Base-by-base conservation (phyloP, 352 stramenopile genomes). In the Globisporangium radiosum region DNA sequence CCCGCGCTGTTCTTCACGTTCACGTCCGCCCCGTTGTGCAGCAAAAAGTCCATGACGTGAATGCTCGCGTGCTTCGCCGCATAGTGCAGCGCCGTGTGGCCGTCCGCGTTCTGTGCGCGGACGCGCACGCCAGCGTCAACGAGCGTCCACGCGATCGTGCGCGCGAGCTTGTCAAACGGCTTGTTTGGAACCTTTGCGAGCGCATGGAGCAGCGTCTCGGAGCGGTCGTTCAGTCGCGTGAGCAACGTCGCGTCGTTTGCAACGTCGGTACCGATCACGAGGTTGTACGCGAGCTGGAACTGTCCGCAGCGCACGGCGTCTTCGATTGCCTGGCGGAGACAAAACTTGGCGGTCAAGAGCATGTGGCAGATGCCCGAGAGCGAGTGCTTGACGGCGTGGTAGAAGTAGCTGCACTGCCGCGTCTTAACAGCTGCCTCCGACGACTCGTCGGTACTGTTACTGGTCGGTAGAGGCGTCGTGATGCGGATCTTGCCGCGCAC, bases 361-460 rank as follows among this genome's bases (percentile, higher is more conserved):
- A 92, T 84, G 62, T 92, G 83, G 47, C 78, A 92, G 19, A 92
- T 88, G 5, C 80, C 83, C 1, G 80, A 84, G 9, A 90, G 68
- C 7, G 70, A 75, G 55, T 90, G 65, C 60, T 75, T 84, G 11
- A 92, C 81, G 0, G 83, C 83, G 52, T 88, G 76, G 56, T 88
- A 90, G 52, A 90, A 92, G 65, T 87, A 89, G 52, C 83, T 90
- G 15, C 61, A 57, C 1, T 57, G 74, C 42, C 70, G 75, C n/a
- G 68, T 60, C 45, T 54, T 62, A 15, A 44, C 48, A 40, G 64
- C 19, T 25, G 47, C 38, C 15, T 33, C 25, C 25, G 40, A 33
- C 14, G 10, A 33, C 33, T 62, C 40, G 33, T 52, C 36, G 10
- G 9, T 13, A 17, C 58, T 44, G 5, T 2, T 38, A 13, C 42